Base-by-base conservation (phyloP, 2,329 filamentous ascomycete species). In the Huntiella decipiens region DNA sequence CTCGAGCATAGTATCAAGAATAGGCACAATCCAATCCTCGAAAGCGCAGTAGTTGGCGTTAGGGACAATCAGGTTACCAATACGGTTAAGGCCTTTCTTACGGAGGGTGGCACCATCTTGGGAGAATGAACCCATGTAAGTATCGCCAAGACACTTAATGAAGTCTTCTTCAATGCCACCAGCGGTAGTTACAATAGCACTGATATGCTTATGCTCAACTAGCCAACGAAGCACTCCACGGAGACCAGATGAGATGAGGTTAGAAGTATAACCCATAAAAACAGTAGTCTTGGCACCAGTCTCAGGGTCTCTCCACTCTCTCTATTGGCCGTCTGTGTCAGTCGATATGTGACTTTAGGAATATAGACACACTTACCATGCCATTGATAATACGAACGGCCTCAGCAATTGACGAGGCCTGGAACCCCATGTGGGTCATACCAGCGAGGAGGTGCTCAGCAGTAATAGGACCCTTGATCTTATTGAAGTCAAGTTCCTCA, bases 91-190 rank as follows among this genome's bases (percentile, higher is more conserved):
- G 7, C 91, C 91, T 59, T 84, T 81, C 51, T 77, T 72, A 35
- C 91, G 82, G 16, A 98, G 71, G 1, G 75, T 73, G 6, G 82
- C 79, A 11, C 91, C 91, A 1, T 72, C 65, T 0, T 83, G 78
- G 44, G 71, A 74, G 63, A 96, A 98, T 1, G 82, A 79, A 38
- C 85, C 84, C 58, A 96, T 77, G 61, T 95, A 98, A 0, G 91
- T 98, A 44, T 85, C 79, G 8, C 82, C 91, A 2, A 98, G 77
- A 56, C 91, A 98, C 66, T 98, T 98, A 71, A 98, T 98, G 48
- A 98, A 78, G 62, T 98, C 91, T 60, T 98, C 91, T 62, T 98
- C 91, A 44, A 98, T 75, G 43, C 91, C 91, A 38, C 91, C 91
- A 0, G 91, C 91, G 0, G 91, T 94, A 17, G 91, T 94, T 50